Conservation (phyloP, 78 protist species). For the Dictyostelium brefeldianum region DNA sequence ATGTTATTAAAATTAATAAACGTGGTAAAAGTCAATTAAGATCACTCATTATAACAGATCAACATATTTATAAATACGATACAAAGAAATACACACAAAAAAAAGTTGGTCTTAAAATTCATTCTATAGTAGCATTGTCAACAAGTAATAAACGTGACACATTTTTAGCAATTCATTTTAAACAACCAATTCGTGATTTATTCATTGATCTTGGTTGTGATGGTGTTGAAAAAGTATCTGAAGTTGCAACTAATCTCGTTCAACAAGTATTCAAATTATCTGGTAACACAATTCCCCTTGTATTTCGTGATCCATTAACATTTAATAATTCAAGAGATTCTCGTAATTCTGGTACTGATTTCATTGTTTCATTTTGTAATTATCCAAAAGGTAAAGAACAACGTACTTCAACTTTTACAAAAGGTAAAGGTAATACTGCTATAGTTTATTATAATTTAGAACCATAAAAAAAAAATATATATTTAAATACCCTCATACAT, state of each 20-base stretch:
- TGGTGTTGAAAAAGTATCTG: constrained; percentile 58
- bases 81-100: constrained; percentile 85
- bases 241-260: constrained; percentile 51
- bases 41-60: constrained; percentile 81
- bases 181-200: constrained; percentile 58
- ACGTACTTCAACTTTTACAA: constrained; percentile 25
- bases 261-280: constrained; percentile 75
- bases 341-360: constrained; percentile 40
- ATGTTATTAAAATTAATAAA: constrained; percentile 83
- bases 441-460: constrained; percentile 34
- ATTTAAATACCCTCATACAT: no score
- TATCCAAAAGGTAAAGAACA: constrained; percentile 63
- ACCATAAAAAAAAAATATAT: neutral
- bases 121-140: constrained; percentile 25
- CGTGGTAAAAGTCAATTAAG: constrained; percentile 80
- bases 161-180: constrained; percentile 64
- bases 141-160: constrained; percentile 56
- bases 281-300: constrained; percentile 39
- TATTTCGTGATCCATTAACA: constrained; percentile 56
- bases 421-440: constrained; percentile 54
- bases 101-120: constrained; percentile 57
- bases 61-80: constrained; percentile 84
- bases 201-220: constrained; percentile 78
- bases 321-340: constrained; percentile 54
- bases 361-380: constrained; percentile 17